Conservation (phyloP, 2,329 filamentous ascomycete species). For the Fusarium sp. region DNA sequence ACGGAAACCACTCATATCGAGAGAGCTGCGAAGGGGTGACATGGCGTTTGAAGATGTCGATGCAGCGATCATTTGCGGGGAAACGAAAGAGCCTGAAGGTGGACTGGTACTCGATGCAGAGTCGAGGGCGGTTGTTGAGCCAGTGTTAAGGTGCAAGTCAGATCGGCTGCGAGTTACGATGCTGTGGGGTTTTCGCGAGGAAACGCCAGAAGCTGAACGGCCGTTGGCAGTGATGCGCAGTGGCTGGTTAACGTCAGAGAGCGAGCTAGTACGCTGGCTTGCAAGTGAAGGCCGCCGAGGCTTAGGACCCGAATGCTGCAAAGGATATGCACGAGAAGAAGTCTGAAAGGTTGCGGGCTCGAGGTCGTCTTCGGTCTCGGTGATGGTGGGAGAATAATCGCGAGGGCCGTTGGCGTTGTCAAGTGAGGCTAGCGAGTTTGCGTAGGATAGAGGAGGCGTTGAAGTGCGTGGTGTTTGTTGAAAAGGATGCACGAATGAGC, state of each 20-base stretch:
- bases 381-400: constrained; percentile 71
- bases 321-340: constrained; percentile 40
- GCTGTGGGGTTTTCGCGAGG: constrained; percentile 59
- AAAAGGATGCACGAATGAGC: constrained; percentile 74
- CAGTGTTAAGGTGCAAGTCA: constrained; percentile 60
- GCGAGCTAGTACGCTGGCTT: constrained; percentile 54
- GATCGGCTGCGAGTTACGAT: constrained; percentile 60
- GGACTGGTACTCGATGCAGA: constrained; percentile 49
- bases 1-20: constrained; percentile 71
- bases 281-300: constrained; percentile 53
- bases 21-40: constrained; percentile 70
- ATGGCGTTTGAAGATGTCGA: constrained; percentile 55
- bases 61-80: constrained; percentile 45
- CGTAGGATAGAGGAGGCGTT: constrained; percentile 72
- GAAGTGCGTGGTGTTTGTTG: constrained; percentile 74
- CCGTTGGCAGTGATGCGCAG: constrained; percentile 48
- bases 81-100: constrained; percentile 47
- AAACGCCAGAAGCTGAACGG: constrained; percentile 48
- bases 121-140: constrained; percentile 48
- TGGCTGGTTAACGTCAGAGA: constrained; percentile 54
- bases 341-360: constrained; percentile 43
- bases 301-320: constrained; percentile 36
- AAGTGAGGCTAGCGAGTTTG: constrained; percentile 69
- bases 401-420: constrained; percentile 59
- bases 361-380: constrained; percentile 65